Base-by-base conservation (phyloP, 331 rosid genomes). In the Arachis monticola region DNA sequence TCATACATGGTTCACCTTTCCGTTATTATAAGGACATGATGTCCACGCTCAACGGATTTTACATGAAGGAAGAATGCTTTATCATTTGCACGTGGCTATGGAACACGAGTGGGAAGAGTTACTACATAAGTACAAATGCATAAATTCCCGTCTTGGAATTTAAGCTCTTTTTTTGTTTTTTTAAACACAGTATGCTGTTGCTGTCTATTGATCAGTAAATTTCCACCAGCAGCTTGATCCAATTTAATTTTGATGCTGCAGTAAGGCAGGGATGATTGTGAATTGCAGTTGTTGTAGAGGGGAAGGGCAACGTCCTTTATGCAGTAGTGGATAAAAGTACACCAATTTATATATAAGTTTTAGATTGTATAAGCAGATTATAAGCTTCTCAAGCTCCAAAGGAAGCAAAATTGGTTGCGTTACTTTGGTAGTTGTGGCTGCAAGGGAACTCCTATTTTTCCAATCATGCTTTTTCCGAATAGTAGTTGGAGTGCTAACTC, bases 171-270 rank as follows among this genome's bases (percentile, higher is more conserved):
- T 66, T 22, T 73, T 30, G 30, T 6, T 32, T 79, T 9, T 17
- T 17, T 17, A 17, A 53, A 50, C 3, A 5, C 45, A 46, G 55
- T 57, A 9, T 38, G 59, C 40, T 53, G 46, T 63, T 38, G 60
- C 40, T 53, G 38, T 63, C 56, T 69, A 58, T 38, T 62, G 59
- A 70, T 62, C 42, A 68, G 40, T 35, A 69, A 80, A 46, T 75
- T 48, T 56, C 35, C 42, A 38, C 35, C 27, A 63, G 73, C 70
- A 46, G 65, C 59, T 56, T 56, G 59, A 48, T 47, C 6, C 13
- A 70, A 48, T 66, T 41, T 57, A 57, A 70, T 71, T 71, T 81
- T 81, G 78, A 58, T n/a, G 77, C 47, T 73, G 64, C 53, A 57
- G 66, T 64, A 65, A 31, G 82, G 64, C 75, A 42, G 73, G 75